Percentiles rank a stretch among this genome's conserved stretches.
phyloP scores from a whole-genome alignment of 768 basidiomycete genomes.

The Termitomyces sp. region DNA sequence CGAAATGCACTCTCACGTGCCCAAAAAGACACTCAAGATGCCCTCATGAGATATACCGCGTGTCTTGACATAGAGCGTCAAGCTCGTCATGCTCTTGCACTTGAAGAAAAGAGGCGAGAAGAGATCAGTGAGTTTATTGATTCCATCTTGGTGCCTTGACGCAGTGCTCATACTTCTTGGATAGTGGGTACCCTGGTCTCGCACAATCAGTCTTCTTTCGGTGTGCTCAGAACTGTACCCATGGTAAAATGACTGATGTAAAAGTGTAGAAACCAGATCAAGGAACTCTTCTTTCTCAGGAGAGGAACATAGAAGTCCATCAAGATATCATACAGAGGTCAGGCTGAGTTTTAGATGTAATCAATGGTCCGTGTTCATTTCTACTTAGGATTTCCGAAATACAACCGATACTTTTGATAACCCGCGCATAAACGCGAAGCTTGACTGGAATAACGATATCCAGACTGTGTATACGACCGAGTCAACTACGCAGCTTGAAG shows the following conservation, averaged over 20 bases:
- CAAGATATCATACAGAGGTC: slow-evolving; percentile 40
- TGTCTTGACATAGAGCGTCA: slow-evolving; percentile 64
- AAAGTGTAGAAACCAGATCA: slow-evolving; percentile 33
- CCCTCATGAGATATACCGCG: slow-evolving; percentile 62
- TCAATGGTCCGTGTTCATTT: neutral
- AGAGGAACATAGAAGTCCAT: slow-evolving; percentile 40
- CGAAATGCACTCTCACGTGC: slow-evolving; percentile 56
- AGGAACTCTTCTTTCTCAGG: slow-evolving; percentile 48
- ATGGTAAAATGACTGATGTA: slow-evolving; percentile 13
- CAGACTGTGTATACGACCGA: slow-evolving; percentile 39
- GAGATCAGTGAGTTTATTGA: slow-evolving; percentile 41
- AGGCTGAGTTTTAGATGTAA: slow-evolving; percentile 1
- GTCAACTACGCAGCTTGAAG: slow-evolving; percentile 38
- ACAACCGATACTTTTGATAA: slow-evolving; percentile 35
- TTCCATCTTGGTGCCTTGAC: slow-evolving; percentile 6
- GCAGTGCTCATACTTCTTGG: slow-evolving; percentile 13
- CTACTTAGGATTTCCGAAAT: slow-evolving; percentile 29
- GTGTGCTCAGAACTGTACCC: slow-evolving; percentile 16
- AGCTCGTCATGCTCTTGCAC: slow-evolving; percentile 55
- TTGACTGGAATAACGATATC: slow-evolving; percentile 41
- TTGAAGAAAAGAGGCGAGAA: slow-evolving; percentile 67
- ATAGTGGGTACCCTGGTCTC: slow-evolving; percentile 42
- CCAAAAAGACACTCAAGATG: slow-evolving; percentile 67
- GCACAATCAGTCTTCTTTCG: slow-evolving; percentile 35
- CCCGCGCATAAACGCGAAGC: slow-evolving; percentile 33